Conservation (phyloP, 495 filamentous ascomycete genomes). For the Tuber brumale region DNA sequence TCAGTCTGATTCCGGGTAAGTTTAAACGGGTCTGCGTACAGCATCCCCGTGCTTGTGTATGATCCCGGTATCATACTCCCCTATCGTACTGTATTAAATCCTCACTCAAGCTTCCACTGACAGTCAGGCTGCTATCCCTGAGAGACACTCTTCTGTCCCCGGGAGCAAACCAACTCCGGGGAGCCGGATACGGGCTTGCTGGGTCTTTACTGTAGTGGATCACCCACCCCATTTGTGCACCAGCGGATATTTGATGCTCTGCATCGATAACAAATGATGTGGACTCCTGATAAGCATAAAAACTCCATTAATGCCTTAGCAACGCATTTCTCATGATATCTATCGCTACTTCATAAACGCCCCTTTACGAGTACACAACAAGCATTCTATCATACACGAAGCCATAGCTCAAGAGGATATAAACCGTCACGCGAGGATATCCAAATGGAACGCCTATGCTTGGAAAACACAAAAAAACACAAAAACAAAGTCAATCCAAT, state of each 20-base stretch:
- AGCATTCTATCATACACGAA: neutral
- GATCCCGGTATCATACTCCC: too few species aligned
- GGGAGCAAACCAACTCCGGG: neutral
- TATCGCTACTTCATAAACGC: neutral
- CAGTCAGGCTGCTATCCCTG: neutral
- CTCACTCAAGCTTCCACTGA: neutral
- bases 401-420: neutral
- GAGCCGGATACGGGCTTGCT: neutral
- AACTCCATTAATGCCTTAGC: neutral
- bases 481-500: neutral
- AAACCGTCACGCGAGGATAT: neutral
- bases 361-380: neutral
- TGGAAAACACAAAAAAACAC: slow-evolving; percentile 9
- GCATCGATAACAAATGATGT: neutral
- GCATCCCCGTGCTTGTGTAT: too few species aligned
- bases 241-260: neutral
- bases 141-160: neutral
- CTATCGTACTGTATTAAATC: neutral
- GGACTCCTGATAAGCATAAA: neutral
- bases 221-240: neutral
- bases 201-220: neutral
- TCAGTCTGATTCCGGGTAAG: neutral
- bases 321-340: neutral
- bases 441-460: neutral
- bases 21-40: neutral